These are phyloP conservation scores for Colletotrichum shisoi DNA, from an alignment of 2,329 filamentous ascomycete species.

Conservation along the genomic window DNA sequence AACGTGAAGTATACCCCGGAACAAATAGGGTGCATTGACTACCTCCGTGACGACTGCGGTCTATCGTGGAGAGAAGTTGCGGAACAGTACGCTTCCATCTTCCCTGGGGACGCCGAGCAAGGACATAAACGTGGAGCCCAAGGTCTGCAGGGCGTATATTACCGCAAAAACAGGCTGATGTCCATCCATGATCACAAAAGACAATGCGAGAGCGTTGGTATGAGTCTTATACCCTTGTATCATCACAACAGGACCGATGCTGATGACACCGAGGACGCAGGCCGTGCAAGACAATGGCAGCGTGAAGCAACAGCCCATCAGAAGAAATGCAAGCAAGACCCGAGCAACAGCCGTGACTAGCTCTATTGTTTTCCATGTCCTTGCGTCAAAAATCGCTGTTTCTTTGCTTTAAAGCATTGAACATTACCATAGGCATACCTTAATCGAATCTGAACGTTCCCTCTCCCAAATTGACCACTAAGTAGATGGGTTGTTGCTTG, in stretches of 20 bases:
- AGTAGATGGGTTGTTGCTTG: neutral
- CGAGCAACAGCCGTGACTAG: neutral
- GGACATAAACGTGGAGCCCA: neutral
- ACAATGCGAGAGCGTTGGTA: neutral
- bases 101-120: neutral
- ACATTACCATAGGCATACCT: neutral
- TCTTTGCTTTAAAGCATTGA: no score
- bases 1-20: neutral
- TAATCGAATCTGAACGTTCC: neutral
- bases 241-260: neutral
- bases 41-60: neutral
- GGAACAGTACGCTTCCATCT: neutral
- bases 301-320: neutral
- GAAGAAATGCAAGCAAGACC: neutral
- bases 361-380: neutral
- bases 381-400: no score
- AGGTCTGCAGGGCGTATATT: conserved; percentile 1
- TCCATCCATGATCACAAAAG: neutral
- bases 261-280: neutral
- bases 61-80: neutral
- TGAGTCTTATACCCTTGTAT: neutral
- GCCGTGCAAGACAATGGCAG: neutral
- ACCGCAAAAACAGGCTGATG: neutral
- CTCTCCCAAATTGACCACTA: neutral
- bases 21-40: neutral